Evolutionary conservation across 345 rosid genomes (phyloP).

Genomic region (Litchi chinensis): DNA sequence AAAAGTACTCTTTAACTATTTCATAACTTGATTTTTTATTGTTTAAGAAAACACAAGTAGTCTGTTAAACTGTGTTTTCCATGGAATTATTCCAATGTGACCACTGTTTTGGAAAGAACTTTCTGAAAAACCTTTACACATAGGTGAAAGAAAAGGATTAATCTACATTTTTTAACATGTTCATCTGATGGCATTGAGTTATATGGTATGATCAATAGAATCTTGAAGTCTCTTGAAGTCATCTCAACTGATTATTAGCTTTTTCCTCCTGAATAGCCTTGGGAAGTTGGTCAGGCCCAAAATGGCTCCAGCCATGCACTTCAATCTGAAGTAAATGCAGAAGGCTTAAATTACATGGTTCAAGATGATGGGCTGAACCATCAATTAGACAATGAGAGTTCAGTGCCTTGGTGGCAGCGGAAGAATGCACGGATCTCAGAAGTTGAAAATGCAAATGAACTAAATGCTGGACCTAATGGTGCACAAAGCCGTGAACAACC

Average conservation of each 20-base stretch:
- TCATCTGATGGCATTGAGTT: neutral
- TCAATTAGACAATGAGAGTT: conserved; percentile 38
- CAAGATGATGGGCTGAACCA: conserved; percentile 45
- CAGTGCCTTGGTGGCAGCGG: conserved; percentile 74
- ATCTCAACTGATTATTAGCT: neutral
- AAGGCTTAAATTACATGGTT: conserved; percentile 40
- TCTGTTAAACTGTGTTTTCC: neutral
- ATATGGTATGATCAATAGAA: neutral
- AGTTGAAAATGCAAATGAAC: conserved; percentile 58
- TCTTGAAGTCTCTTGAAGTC: conserved; percentile 1
- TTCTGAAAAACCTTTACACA: neutral
- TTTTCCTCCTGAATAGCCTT: conserved; percentile 54
- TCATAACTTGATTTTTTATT: conserved; percentile 6
- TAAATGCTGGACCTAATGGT: conserved; percentile 35
- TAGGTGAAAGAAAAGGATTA: neutral
- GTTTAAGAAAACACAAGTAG: neutral
- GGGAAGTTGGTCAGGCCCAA: conserved; percentile 65
- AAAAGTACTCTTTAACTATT: neutral
- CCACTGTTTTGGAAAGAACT: neutral
- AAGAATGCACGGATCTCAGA: conserved; percentile 65
- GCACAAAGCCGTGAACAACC: conserved; percentile 49
- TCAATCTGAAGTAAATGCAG: conserved; percentile 37
- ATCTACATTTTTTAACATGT: neutral
- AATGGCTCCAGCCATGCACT: conserved; percentile 42
- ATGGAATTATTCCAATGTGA: neutral